Evolutionary conservation across 768 basidiomycete species (phyloP).

Genomic region (Lactarius sp.): DNA sequence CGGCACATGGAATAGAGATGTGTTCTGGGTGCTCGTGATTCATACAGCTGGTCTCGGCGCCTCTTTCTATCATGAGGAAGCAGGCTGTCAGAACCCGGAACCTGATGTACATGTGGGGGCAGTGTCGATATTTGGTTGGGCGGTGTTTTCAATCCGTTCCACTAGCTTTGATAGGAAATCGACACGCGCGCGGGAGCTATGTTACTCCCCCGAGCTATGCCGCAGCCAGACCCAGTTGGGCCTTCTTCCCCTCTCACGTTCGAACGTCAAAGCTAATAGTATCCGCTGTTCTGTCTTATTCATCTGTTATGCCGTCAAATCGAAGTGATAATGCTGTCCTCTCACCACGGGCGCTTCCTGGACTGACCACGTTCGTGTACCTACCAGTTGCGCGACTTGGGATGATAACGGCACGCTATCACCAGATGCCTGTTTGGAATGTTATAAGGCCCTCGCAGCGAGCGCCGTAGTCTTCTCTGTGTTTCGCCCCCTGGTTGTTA

Average conservation of each 20-base stretch:
- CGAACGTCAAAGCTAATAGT: not conserved
- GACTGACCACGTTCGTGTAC: conserved; percentile 12
- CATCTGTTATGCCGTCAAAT: not conserved
- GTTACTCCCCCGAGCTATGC: not conserved
- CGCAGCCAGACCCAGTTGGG: not conserved
- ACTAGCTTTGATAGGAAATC: not conserved
- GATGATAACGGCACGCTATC: conserved; percentile 8
- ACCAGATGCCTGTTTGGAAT: not conserved
- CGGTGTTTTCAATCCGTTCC: not conserved
- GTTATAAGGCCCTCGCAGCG: conserved; percentile 2
- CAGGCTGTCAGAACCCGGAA: not conserved
- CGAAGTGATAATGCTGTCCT: not conserved
- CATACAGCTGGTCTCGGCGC: not conserved
- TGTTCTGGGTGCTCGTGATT: not conserved
- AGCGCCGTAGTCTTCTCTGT: not conserved
- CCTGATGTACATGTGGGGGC: not conserved
- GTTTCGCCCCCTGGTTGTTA: not conserved
- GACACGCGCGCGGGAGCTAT: not conserved
- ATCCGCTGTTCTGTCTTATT: not conserved
- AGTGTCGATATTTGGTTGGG: not conserved
- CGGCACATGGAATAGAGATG: not conserved
- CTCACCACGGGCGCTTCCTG: not conserved
- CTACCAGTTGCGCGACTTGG: not conserved
- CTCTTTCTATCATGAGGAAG: too few species aligned
- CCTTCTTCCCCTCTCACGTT: conserved; percentile 12